These are phyloP conservation scores for Poteriospumella lacustris DNA, from an alignment of 108 stramenopile species.

Conservation along the genomic window DNA sequence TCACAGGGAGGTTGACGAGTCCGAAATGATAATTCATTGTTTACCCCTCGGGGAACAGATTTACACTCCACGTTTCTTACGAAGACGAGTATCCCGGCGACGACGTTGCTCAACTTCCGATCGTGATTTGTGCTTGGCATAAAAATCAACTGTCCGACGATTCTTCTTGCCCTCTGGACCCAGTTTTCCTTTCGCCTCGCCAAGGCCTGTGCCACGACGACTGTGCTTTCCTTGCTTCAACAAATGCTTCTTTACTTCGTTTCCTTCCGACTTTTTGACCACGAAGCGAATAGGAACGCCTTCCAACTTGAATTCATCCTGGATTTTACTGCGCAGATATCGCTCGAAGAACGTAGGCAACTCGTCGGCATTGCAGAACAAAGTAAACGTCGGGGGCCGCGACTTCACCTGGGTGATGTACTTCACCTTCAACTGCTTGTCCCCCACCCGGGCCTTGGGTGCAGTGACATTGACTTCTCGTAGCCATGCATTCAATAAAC, in stretches of 20 bases:
- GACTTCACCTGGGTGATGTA: constrained; percentile 49
- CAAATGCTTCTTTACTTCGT: background rate
- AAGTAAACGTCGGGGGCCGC: constrained; percentile 46
- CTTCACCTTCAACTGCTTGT: constrained; percentile 33
- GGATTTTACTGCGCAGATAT: background rate
- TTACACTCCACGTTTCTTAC: too few relatives aligned
- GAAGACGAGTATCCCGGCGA: too few relatives aligned
- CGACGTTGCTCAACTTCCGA: too few relatives aligned
- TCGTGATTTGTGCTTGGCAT: too few relatives aligned
- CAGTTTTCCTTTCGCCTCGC: background rate
- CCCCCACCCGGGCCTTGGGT: constrained; percentile 34
- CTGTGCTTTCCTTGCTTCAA: constrained; percentile 7
- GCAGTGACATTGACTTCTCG: constrained; percentile 34
- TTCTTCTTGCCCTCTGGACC: background rate
- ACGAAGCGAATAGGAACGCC: background rate
- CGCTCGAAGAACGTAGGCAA: background rate
- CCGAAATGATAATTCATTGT: too few relatives aligned
- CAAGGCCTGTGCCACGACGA: background rate
- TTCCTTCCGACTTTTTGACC: background rate
- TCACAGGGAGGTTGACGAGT: too few relatives aligned
- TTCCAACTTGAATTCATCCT: background rate
- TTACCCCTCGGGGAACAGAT: too few relatives aligned
- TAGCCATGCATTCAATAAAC: constrained; percentile 48
- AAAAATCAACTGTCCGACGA: too few relatives aligned
- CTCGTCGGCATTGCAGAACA: constrained; percentile 37